phyloP scores from a whole-genome alignment of 2,329 filamentous ascomycete species.

The Aspergillus fumigatus region DNA sequence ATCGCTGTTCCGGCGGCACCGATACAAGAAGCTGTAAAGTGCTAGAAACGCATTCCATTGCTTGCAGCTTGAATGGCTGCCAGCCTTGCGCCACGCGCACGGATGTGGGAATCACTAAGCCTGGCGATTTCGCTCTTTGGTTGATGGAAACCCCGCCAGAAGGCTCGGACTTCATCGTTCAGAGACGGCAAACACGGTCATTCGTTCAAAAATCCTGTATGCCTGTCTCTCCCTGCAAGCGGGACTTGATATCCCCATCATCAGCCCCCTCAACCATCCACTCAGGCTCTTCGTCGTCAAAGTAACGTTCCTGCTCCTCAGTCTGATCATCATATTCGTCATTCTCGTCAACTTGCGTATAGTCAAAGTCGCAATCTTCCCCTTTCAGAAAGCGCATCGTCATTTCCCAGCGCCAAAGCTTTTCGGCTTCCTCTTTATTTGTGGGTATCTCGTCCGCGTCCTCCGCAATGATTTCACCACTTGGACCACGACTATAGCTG shows the following conservation, averaged over 20 bases:
- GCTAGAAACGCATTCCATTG: not conserved
- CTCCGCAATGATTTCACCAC: conserved; percentile 55
- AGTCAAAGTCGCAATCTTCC: conserved; percentile 74
- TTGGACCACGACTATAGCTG: conserved; percentile 47
- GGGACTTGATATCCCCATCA: conserved; percentile 23
- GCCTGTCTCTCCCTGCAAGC: conserved; percentile 59
- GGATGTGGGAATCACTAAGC: not conserved
- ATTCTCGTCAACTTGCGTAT: conserved; percentile 63
- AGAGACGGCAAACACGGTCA: not conserved
- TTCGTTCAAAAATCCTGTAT: conserved; percentile 62
- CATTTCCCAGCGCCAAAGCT: conserved; percentile 69
- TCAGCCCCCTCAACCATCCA: conserved; percentile 52
- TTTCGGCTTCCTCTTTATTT: conserved; percentile 62
- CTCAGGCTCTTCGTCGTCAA: conserved; percentile 70
- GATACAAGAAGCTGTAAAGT: not conserved
- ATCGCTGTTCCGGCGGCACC: not conserved
- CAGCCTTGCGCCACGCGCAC: not conserved
- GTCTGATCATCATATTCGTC: conserved; percentile 66
- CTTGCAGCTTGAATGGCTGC: not conserved
- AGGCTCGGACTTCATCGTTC: not conserved
- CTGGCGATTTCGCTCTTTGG: not conserved
- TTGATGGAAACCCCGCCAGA: not conserved
- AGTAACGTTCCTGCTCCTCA: conserved; percentile 69
- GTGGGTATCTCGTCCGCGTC: conserved; percentile 54
- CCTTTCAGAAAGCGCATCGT: conserved; percentile 70